Evolutionary conservation across 495 filamentous ascomycete genomes (phyloP), one percentile per base, ranked within the genome.

Genomic region (Aspergillus panamensis): DNA sequence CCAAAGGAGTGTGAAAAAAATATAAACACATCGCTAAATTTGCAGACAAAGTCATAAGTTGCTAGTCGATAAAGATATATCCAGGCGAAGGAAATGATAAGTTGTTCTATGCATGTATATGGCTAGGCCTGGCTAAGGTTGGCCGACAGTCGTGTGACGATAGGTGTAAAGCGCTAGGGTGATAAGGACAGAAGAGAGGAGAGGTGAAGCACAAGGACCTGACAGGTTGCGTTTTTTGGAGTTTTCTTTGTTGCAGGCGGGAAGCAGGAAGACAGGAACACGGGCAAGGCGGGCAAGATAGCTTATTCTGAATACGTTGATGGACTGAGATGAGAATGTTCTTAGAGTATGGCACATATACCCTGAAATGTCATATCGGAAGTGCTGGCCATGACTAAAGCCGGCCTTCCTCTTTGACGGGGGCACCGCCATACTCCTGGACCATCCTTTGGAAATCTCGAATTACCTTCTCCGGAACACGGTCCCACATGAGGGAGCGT

Each of bases 371-470:
- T 40, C 51, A 47, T 33, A 35, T 45, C 37, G 31, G 29, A 17
- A n/a, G 32, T 43, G 31, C 60, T 66, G 63, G 63, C 68, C 60
- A 65, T 58, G 67, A 59, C 16, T 69, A 71, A 69, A 49, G 65
- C 65, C 35, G 66, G 47, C 62, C 51, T 61, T 76, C 71, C 53
- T 73, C 68, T 57, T 76, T 75, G 14, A 74, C 63, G 4, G 73
- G 68, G 8, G 60, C 25, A 3, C 67, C 72, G 44, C 74, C 74
- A 51, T 65, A 79, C 35, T 77, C 87, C 80, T 71, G 83, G 58
- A 94, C 90, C 84, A 96, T 90, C 67, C 89, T 86, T 64, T 87
- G 88, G 76, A 97, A 98, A 73, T 93, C 89, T 57, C 86, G 84
- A 51, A 98, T 92, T 45, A 97, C 90, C 66, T 98, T 91, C 60